phyloP scores from a whole-genome alignment of 2,329 filamentous ascomycete genomes.

The Scytalidium lignicola region DNA sequence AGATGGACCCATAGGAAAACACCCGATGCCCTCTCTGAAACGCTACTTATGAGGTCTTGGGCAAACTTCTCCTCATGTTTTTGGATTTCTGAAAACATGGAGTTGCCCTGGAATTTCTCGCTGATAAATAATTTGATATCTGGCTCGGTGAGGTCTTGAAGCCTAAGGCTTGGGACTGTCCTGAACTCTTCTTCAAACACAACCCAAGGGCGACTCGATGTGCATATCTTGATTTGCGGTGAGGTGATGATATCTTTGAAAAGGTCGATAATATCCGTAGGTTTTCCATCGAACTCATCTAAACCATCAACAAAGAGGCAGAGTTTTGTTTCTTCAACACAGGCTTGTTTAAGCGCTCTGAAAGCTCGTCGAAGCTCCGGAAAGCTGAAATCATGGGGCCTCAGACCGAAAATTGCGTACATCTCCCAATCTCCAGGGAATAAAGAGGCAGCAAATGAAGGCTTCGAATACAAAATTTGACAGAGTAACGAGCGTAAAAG shows the following conservation, averaged over 20 bases:
- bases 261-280: constrained; percentile 6
- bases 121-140: constrained; percentile 23
- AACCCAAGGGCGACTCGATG: constrained; percentile 21
- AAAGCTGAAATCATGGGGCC: no score
- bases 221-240: constrained; percentile 14
- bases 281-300: constrained; percentile 11
- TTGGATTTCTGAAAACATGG: constrained; percentile 7
- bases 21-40: constrained; percentile 10
- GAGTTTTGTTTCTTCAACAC: constrained; percentile 7
- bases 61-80: constrained; percentile 1
- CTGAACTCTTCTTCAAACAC: constrained; percentile 18
- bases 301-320: constrained; percentile 16
- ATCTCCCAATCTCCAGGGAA: no score
- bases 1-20: constrained; percentile 19
- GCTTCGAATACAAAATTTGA: constrained; percentile 9
- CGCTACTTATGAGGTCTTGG: background rate
- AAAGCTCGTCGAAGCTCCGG: no score
- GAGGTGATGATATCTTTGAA: constrained; percentile 1
- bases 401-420: no score
- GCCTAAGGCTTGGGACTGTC: constrained; percentile 9
- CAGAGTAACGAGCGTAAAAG: constrained; percentile 12
- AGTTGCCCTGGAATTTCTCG: constrained; percentile 5
- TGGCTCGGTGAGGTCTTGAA: constrained; percentile 18
- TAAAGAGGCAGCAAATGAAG: no score
- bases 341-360: background rate